Percentiles rank a stretch among this genome's conserved stretches.
These are phyloP conservation scores for Serendipita sp. DNA, from an alignment of 768 basidiomycete genomes.

Conservation along the genomic window DNA sequence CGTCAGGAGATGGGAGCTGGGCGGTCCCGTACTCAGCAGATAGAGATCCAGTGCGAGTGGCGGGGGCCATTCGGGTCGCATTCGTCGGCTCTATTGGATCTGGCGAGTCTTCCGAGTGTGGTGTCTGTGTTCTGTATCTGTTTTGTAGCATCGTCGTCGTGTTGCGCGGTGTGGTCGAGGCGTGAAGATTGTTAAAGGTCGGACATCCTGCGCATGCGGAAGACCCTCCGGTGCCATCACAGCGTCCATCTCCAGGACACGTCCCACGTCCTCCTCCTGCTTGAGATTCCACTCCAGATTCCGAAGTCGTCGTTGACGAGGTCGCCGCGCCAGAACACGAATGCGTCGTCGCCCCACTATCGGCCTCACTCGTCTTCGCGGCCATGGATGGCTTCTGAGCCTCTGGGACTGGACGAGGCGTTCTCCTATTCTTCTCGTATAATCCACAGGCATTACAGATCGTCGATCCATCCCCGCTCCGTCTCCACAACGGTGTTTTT, in stretches of 20 bases:
- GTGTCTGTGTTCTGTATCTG: neutral
- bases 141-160: constrained; percentile 12
- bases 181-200: constrained; percentile 76
- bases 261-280: constrained; percentile 33
- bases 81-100: neutral
- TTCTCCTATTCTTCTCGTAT: constrained; percentile 20
- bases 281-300: constrained; percentile 10
- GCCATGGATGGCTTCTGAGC: neutral
- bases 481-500: constrained; percentile 71
- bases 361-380: no score
- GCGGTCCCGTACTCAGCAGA: neutral
- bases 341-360: constrained; percentile 13
- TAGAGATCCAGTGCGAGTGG: constrained; percentile 10
- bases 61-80: constrained; percentile 10
- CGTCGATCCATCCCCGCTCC: constrained; percentile 64
- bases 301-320: constrained; percentile 15
- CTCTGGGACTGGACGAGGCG: neutral
- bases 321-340: constrained; percentile 19
- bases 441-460: constrained; percentile 86
- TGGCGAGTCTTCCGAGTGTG: no score
- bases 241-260: constrained; percentile 97
- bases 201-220: constrained; percentile 91
- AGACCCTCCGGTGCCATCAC: constrained; percentile 93
- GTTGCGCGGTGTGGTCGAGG: constrained; percentile 15
- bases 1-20: neutral